Base-by-base conservation (phyloP, 306 rosid species). In the Abrus precatorius region DNA sequence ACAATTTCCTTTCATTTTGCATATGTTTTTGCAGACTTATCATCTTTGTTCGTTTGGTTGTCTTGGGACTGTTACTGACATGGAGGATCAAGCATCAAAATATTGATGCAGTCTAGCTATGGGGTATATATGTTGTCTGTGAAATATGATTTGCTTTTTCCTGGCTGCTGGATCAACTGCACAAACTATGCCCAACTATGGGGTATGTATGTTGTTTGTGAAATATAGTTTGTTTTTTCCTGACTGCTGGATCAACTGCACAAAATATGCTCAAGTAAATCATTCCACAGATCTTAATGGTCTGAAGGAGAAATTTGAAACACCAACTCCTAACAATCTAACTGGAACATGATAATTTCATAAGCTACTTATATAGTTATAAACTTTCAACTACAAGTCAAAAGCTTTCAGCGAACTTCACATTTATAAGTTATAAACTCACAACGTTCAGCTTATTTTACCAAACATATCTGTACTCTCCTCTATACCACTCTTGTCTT, bases 91-190 rank as follows among this genome's bases (percentile, higher is more conserved):
- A 81, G 1, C 54, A 94, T 80, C 88, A 88, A 71, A 94, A 94
- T 69, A 80, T 56, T 55, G 98, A 94, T 77, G 97, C 98, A 79
- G 75, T 90, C 1, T 94, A 97, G 97, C 88, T 94, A 2, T 94
- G 98, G 98, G 97, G 94, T 43, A 94, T 94, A 97, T 94, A 97
- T 20, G 86, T 94, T 8, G 97, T 94, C 65, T 94, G 98, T 74
- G 98, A 94, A 85, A 74, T 94, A 53, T 94, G 98, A 97, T 94
- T 94, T 89, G 98, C 98, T 62, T 90, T 94, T 80, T 92, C 98
- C 30, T 94, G 98, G 98, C 89, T 94, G 52, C 92, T 94, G 49
- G 98, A 94, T 82, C 97, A 92, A 52, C 87, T 94, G 20, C 98
- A 97, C 33, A 94, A 94, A 84, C 80, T 94, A 30, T 90, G 97